Evolutionary conservation across 345 rosid genomes (phyloP).

Genomic region (Boechera divaricarpa): DNA sequence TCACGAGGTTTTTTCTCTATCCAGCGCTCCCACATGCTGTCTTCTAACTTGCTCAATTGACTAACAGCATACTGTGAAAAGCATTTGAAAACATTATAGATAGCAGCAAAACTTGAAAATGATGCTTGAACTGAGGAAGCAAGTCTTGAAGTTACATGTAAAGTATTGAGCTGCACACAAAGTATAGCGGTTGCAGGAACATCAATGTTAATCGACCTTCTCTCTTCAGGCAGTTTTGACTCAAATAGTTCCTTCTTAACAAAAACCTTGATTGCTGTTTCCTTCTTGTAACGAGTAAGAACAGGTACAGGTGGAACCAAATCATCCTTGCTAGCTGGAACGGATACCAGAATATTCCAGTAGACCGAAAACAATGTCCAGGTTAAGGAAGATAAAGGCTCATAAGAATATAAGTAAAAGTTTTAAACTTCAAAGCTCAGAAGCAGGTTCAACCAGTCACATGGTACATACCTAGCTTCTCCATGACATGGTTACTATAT

Average conservation of each 20-base stretch:
- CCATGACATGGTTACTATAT: conserved; percentile 75
- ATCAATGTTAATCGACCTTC: conserved; percentile 65
- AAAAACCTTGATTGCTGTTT: conserved; percentile 90
- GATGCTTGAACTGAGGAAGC: conserved; percentile 30
- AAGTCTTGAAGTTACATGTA: conserved; percentile 68
- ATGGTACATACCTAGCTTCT: conserved; percentile 69
- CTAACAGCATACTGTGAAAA: conserved; percentile 84
- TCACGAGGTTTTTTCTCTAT: conserved; percentile 65
- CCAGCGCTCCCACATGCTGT: conserved; percentile 92
- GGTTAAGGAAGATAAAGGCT: conserved; percentile 17
- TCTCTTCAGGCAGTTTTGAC: conserved; percentile 71
- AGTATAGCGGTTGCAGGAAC: conserved; percentile 69
- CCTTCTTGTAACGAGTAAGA: conserved; percentile 87
- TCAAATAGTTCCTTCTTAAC: conserved; percentile 96
- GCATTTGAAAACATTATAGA: conserved; percentile 34
- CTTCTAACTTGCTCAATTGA: conserved; percentile 93
- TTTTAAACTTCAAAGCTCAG: conserved; percentile 17
- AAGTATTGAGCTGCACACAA: conserved; percentile 91
- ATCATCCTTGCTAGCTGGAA: conserved; percentile 89
- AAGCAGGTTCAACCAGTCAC: conserved; percentile 32
- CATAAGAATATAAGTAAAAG: not conserved
- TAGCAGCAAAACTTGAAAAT: conserved; percentile 20
- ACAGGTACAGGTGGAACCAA: conserved; percentile 92
- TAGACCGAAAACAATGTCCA: conserved; percentile 16
- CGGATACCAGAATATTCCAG: conserved; percentile 35